phyloP scores from a whole-genome alignment of 163 green algal species.

The Chloromonas sp. region DNA sequence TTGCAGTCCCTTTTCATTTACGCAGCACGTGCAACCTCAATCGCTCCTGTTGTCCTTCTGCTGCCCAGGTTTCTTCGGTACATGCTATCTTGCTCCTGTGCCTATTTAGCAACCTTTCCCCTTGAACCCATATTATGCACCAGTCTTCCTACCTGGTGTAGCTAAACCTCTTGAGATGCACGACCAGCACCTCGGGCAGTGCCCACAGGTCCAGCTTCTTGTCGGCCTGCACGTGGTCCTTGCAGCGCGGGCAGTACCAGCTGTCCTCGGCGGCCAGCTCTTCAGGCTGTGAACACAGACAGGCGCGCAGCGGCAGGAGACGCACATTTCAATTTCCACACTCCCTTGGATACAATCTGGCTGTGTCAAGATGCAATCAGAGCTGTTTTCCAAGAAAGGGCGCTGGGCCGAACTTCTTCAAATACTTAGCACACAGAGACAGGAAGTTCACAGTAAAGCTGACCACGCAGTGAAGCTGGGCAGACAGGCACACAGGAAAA shows the following conservation, averaged over 20 bases:
- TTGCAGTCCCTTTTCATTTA: no score
- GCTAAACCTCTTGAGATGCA: conserved; percentile 95
- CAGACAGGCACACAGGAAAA: no score
- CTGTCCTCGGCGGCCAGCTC: conserved; percentile 53
- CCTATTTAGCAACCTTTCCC: background rate
- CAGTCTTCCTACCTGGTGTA: conserved; percentile 38
- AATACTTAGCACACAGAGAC: no score
- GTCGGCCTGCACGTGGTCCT: conserved; percentile 66
- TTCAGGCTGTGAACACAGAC: conserved; percentile 17
- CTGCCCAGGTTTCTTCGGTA: background rate
- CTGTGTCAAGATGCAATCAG: no score
- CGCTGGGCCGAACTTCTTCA: no score
- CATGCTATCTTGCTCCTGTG: background rate
- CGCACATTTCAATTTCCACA: no score
- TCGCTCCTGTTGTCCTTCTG: no score
- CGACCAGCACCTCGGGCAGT: conserved; percentile 82
- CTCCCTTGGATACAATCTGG: no score
- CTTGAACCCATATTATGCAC: no score
- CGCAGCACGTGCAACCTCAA: no score
- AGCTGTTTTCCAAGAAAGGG: no score
- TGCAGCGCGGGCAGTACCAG: conserved; percentile 75
- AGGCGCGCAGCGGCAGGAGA: background rate
- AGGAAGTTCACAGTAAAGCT: background rate
- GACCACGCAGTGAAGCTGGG: background rate
- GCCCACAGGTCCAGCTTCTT: conserved; percentile 95